phyloP scores from a whole-genome alignment of 352 stramenopile genomes.

The Phytophthora meadii region DNA sequence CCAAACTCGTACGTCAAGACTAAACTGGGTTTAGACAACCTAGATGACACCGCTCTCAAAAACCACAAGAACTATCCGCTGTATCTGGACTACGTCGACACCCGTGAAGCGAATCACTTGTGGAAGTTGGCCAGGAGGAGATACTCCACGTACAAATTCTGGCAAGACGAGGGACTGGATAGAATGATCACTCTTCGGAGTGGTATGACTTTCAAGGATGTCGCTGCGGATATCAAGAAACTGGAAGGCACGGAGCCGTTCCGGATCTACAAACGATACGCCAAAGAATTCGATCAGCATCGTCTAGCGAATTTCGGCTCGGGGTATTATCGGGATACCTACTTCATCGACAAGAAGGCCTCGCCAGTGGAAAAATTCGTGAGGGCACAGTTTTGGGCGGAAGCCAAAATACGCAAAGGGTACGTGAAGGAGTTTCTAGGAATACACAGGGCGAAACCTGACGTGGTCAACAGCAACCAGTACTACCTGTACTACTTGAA shows the following conservation, averaged over 20 bases:
- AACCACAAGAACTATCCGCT: neutral
- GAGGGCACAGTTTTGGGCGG: conserved; percentile 1
- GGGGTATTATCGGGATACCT: neutral
- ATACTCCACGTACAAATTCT: neutral
- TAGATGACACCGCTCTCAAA: too few relatives aligned
- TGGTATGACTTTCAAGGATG: neutral
- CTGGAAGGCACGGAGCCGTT: neutral
- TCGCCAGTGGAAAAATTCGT: neutral
- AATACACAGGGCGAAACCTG: neutral
- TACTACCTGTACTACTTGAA: conserved; percentile 4
- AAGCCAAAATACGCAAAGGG: neutral
- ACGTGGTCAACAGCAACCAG: neutral
- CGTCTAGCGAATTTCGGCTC: neutral
- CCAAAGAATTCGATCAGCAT: neutral
- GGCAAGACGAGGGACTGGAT: neutral
- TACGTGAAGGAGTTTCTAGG: conserved; percentile 2
- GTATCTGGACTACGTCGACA: neutral
- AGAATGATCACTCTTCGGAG: neutral
- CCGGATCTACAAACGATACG: neutral
- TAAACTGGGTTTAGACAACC: neutral
- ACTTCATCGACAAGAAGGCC: neutral
- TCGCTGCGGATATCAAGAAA: neutral
- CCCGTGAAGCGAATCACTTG: neutral
- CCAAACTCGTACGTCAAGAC: neutral
- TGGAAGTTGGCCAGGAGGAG: neutral